Conservation (phyloP, 768 basidiomycete genomes). For the Rhizopogon vulgaris region DNA sequence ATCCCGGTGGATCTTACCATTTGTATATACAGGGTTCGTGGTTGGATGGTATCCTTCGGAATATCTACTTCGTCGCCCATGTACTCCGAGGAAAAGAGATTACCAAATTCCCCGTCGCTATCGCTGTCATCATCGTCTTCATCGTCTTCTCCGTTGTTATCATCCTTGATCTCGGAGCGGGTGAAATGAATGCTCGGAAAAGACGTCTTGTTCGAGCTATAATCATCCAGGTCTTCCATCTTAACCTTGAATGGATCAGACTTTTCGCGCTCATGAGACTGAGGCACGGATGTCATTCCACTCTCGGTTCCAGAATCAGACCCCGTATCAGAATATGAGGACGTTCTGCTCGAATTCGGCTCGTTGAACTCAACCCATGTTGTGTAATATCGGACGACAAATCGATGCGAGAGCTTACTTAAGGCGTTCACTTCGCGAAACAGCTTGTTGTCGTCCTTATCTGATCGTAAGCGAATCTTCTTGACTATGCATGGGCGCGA, state of each 20-base stretch:
- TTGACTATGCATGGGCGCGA: constrained; percentile 48
- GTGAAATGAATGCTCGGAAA: constrained; percentile 88
- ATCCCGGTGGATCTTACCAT: constrained; percentile 50
- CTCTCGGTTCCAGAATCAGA: constrained; percentile 35
- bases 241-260: constrained; percentile 62
- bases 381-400: constrained; percentile 88
- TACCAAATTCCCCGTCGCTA: constrained; percentile 34
- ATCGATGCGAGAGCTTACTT: constrained; percentile 81
- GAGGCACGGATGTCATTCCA: constrained; percentile 52
- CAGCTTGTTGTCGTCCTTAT: constrained; percentile 80
- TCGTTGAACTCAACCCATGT: constrained; percentile 82
- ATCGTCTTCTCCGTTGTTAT: constrained; percentile 39
- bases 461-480: constrained; percentile 76
- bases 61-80: constrained; percentile 23
- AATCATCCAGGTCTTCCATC: constrained; percentile 55
- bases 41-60: constrained; percentile 24
- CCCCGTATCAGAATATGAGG: constrained; percentile 39
- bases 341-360: constrained; percentile 37
- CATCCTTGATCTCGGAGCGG: constrained; percentile 33
- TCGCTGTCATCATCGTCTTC: constrained; percentile 27
- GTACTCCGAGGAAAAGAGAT: constrained; percentile 29
- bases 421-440: constrained; percentile 88
- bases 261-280: constrained; percentile 33
- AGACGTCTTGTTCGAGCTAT: constrained; percentile 48
- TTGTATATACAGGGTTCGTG: constrained; percentile 82